A percentile compares a stretch with the other conserved stretches of the same genome.
Evolutionary conservation across 176 grass and related monocot genomes (phyloP).

Genomic region (Carex littledalei): DNA sequence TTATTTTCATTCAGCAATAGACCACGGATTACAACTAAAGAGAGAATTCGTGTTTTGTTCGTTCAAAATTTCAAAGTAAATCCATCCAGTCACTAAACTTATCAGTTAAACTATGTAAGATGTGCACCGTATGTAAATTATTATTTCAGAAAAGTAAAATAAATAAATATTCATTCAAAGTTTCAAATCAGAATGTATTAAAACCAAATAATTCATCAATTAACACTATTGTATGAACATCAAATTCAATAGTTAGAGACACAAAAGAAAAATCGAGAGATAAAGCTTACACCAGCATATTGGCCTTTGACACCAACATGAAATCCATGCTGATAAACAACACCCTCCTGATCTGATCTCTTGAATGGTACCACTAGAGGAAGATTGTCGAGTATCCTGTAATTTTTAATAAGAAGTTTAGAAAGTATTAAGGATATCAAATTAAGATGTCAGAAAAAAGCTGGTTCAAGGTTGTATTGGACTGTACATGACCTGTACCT

Average conservation of each 20-base stretch:
- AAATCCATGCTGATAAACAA: slow-evolving; percentile 63
- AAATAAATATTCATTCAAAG: neutral
- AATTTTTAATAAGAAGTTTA: neutral
- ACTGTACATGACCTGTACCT: neutral
- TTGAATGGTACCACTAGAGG: slow-evolving; percentile 62
- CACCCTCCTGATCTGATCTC: slow-evolving; percentile 50
- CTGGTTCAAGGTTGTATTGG: neutral
- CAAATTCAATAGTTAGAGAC: neutral
- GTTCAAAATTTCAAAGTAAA: neutral
- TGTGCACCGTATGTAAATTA: neutral
- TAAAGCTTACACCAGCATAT: slow-evolving; percentile 49
- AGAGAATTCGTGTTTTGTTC: neutral
- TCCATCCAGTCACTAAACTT: neutral
- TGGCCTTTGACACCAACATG: slow-evolving; percentile 82
- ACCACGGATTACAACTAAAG: neutral
- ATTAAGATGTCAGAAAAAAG: neutral
- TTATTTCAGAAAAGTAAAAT: neutral
- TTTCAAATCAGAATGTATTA: neutral
- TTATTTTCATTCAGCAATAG: neutral
- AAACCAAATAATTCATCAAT: neutral
- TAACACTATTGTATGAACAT: neutral
- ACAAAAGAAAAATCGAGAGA: neutral
- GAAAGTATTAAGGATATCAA: neutral
- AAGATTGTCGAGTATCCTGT: slow-evolving; percentile 92
- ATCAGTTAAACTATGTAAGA: neutral